Base-by-base conservation (phyloP, 805 yeast species). In the Kazachstania bromeliacearum region DNA sequence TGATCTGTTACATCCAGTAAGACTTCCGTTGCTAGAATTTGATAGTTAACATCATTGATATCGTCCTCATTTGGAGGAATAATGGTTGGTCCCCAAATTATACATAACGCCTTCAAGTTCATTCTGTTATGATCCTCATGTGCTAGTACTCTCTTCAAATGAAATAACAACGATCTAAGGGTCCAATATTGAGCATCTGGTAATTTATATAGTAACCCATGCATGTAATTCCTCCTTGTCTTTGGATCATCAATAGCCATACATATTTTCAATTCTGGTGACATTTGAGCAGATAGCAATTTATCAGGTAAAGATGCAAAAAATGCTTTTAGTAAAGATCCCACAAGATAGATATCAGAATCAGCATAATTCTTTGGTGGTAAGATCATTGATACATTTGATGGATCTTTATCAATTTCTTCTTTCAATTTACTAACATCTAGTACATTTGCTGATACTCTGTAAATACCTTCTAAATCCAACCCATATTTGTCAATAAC, bases 161-260 rank as follows among this genome's bases (percentile, higher is more conserved):
- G 99, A 68, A 89, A 85, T 2, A 88, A 64, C 45, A 92, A 63
- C 24, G 85, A 76, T 45, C 96, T 67, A 47, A 92, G 67, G 0
- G 97, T 88, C 68, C 94, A 88, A 57, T 92, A 92, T 39, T 89
- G 85, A 1, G 94, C 92, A 61, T 92, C 98, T 0, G 96, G 96
- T 37, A 92, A 69, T 46, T 83, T 82, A 63, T 81, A 92, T 31
- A 92, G 84, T 40, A 85, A 71, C 31, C 85, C 84, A 59, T 92
- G 98, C 48, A 92, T 68, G 21, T 67, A 67, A 51, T 85, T 89
- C 40, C 83, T 75, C 39, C 82, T 70, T 45, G 76, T 68, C 10
- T 66, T 66, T 14, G 68, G 68, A 48, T 80, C 83, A 21, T 65
- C 70, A 34, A 85, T 77, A 33, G 92, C 67, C 34, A 92, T 64